Base-by-base conservation (phyloP, 345 rosid genomes). In the Punica granatum region DNA sequence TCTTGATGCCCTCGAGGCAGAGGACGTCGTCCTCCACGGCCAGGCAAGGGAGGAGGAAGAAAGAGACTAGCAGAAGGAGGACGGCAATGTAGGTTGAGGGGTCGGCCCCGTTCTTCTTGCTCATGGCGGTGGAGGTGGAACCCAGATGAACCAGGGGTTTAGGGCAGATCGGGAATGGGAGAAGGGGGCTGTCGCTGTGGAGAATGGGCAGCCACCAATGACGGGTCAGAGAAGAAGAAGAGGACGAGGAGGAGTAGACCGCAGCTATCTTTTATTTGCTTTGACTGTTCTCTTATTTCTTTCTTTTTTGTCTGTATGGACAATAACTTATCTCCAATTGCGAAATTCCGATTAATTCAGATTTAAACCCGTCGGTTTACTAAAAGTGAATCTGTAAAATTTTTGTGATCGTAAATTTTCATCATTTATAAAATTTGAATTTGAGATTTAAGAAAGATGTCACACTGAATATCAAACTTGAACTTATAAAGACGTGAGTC, bases 1-100 rank as follows among this genome's bases (percentile, higher is more conserved):
- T 25, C 54, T 84, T 74, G 23, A 86, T 36, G 13, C 88, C 88
- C 79, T 78, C 73, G n/a, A 86, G 76, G 63, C 91, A 86, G 76
- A 69, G 71, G 48, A 80, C 66, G 60, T 86, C 91, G 78, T 81
- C 78, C 61, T 81, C 90, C 18, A 64, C 63, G 37, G 77, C 63
- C 39, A 58, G 46, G 60, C 66, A 41, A 18, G 56, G 60, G 14
- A 74, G 37, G 1, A 63, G 18, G 64, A 1, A 28, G 73, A 42
- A 31, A 13, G n/a, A n/a, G n/a, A n/a, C n/a, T n/a, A 51, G 28
- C 0, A 39, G 34, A 0, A 56, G 34, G 19, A 56, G 34, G 6
- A 56, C 30, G 51, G 70, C 28, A n/a, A 74, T 16, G 36, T 58
- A 51, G 69, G 25, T 6, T 14, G 34, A 4, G 34, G 34, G 33